phyloP scores from a whole-genome alignment of 2,329 filamentous ascomycete species.

The Thermomyces lanuginosus region DNA sequence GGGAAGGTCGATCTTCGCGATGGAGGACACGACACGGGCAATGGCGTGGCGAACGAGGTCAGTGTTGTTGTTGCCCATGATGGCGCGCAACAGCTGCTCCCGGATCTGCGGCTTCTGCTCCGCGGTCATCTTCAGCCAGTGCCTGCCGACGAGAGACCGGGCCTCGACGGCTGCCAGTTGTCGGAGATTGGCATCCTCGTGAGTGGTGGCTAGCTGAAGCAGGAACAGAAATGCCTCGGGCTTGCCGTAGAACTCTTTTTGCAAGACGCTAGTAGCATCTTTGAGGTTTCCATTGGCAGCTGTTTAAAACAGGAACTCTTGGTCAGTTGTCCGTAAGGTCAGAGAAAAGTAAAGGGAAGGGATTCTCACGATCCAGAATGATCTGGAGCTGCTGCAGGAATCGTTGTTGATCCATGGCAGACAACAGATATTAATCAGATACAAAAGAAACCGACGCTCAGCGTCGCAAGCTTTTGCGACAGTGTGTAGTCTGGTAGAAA shows the following conservation, averaged over 20 bases:
- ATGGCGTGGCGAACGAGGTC: conserved; percentile 68
- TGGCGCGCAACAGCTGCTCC: conserved; percentile 66
- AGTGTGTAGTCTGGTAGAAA: no score
- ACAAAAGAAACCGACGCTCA: conserved; percentile 2
- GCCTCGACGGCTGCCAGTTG: conserved; percentile 88
- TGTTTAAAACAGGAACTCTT: conserved; percentile 22
- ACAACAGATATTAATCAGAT: conserved; percentile 1
- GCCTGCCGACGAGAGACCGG: conserved; percentile 63
- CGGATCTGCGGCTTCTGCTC: conserved; percentile 68
- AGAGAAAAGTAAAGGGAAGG: conserved; percentile 5
- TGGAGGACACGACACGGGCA: conserved; percentile 71
- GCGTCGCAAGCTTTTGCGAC: no score
- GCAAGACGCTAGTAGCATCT: conserved; percentile 72
- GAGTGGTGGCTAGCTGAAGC: conserved; percentile 71
- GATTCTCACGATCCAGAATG: conserved; percentile 63
- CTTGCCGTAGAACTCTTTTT: conserved; percentile 83
- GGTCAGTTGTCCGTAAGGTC: conserved; percentile 2
- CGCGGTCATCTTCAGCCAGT: conserved; percentile 60
- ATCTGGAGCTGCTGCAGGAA: conserved; percentile 77
- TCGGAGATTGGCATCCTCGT: conserved; percentile 54
- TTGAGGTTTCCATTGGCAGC: conserved; percentile 83
- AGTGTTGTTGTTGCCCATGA: conserved; percentile 63
- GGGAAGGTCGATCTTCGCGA: conserved; percentile 72
- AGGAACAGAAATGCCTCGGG: conserved; percentile 72
- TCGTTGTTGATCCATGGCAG: conserved; percentile 59